These are phyloP conservation scores for Phytophthora europaea DNA, from an alignment of 352 stramenopile species.

Conservation along the genomic window DNA sequence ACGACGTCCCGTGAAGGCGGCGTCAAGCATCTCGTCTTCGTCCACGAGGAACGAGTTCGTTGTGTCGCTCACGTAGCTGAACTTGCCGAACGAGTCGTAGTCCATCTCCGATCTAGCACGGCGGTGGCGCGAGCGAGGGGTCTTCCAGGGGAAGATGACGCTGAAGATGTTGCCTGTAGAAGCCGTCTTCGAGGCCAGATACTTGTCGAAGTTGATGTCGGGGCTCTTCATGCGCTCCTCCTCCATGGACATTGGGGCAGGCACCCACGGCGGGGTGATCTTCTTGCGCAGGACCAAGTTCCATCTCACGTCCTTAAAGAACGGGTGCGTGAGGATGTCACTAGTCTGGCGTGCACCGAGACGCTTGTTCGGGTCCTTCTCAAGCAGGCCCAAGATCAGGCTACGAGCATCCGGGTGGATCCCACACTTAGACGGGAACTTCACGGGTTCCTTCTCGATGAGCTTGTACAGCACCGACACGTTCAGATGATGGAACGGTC, in stretches of 20 bases:
- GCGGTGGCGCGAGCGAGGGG: constrained; percentile 54
- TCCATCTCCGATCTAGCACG: constrained; percentile 62
- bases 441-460: constrained; percentile 90
- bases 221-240: constrained; percentile 82
- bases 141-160: constrained; percentile 87
- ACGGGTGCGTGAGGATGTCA: constrained; percentile 86
- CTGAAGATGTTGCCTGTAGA: constrained; percentile 85
- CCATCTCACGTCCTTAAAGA: constrained; percentile 86
- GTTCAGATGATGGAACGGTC: constrained; percentile 93
- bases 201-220: constrained; percentile 91
- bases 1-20: constrained; percentile 82
- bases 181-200: constrained; percentile 81
- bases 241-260: constrained; percentile 72
- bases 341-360: constrained; percentile 86
- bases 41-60: constrained; percentile 91
- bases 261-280: constrained; percentile 79
- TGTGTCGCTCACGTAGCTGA: constrained; percentile 91
- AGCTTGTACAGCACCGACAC: constrained; percentile 93
- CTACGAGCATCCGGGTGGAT: constrained; percentile 77
- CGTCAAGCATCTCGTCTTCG: constrained; percentile 91
- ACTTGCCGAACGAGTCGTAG: constrained; percentile 87
- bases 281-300: constrained; percentile 88
- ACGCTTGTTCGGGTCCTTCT: constrained; percentile 87
- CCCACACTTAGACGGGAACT: constrained; percentile 83
- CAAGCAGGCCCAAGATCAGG: constrained; percentile 80